Percentiles rank a stretch among this genome's conserved stretches.
Evolutionary conservation across 2,329 filamentous ascomycete species (phyloP).

Genomic region (Raffaelea deltoideospora): DNA sequence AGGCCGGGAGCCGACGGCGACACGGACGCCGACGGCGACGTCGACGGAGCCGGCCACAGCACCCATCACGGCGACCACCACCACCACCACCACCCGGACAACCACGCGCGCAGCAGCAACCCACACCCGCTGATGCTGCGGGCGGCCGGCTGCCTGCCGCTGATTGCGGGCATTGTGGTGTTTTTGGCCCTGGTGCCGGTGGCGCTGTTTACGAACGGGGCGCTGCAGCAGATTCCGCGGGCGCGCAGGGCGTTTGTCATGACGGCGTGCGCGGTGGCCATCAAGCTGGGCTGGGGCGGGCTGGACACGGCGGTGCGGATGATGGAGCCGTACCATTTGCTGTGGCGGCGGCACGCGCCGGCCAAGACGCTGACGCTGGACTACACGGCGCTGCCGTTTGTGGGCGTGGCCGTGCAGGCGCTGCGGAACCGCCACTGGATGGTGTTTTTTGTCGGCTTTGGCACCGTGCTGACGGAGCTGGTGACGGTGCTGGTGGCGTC

Average conservation of each 20-base stretch:
- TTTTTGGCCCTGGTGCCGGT: slow-evolving; percentile 44
- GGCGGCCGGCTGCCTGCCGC: slow-evolving; percentile 41
- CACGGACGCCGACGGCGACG: slow-evolving; percentile 9
- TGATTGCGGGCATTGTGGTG: slow-evolving; percentile 39
- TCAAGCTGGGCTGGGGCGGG: slow-evolving; percentile 54
- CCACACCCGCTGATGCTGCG: slow-evolving; percentile 58
- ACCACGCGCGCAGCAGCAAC: slow-evolving; percentile 37
- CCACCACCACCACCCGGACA: slow-evolving; percentile 13
- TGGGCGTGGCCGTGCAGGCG: slow-evolving; percentile 46
- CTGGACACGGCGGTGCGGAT: slow-evolving; percentile 56
- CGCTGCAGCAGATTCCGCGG: slow-evolving; percentile 47
- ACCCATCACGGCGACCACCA: no score
- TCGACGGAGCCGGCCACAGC: background rate
- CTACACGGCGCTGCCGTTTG: slow-evolving; percentile 58
- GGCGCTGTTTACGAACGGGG: slow-evolving; percentile 43
- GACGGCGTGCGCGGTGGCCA: slow-evolving; percentile 47
- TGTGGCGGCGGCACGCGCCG: slow-evolving; percentile 50
- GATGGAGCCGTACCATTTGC: slow-evolving; percentile 60
- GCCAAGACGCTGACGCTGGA: slow-evolving; percentile 53
- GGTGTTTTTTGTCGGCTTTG: slow-evolving; percentile 53
- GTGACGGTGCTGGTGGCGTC: slow-evolving; percentile 54
- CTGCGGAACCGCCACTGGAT: slow-evolving; percentile 48
- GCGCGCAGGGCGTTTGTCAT: no score
- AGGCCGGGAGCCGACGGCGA: no score
- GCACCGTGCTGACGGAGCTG: slow-evolving; percentile 58